Evolutionary conservation across 495 filamentous ascomycete species (phyloP).

Genomic region (Talaromyces proteolyticus): DNA sequence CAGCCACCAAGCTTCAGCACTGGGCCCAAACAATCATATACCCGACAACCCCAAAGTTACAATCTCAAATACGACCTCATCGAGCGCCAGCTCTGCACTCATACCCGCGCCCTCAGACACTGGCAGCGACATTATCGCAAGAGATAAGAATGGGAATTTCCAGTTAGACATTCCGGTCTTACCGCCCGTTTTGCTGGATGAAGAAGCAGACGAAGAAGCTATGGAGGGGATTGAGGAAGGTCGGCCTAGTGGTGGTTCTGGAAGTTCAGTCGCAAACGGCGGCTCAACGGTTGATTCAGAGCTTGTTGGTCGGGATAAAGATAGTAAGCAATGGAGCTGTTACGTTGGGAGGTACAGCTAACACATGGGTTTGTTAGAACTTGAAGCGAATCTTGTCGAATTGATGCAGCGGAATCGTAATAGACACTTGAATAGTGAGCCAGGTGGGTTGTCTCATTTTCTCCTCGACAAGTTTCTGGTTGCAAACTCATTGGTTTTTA

Average conservation of each 20-base stretch:
- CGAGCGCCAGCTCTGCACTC: slow-evolving; percentile 20
- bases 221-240: slow-evolving; percentile 16
- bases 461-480: background rate
- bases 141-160: slow-evolving; percentile 69
- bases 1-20: background rate
- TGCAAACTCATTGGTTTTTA: slow-evolving; percentile 15
- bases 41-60: slow-evolving; percentile 17
- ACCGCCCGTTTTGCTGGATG: slow-evolving; percentile 40
- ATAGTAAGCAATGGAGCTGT: slow-evolving; percentile 27
- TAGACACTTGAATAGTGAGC: slow-evolving; percentile 54
- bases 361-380: slow-evolving; percentile 21
- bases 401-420: slow-evolving; percentile 56
- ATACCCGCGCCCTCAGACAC: slow-evolving; percentile 30
- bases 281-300: slow-evolving; percentile 20
- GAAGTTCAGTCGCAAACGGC: slow-evolving; percentile 8
- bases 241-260: slow-evolving; percentile 15
- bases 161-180: slow-evolving; percentile 62
- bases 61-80: slow-evolving; percentile 27
- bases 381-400: slow-evolving; percentile 42
- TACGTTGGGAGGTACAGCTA: background rate
- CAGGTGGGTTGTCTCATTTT: slow-evolving; percentile 34
- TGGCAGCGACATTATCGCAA: slow-evolving; percentile 62
- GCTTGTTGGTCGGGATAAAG: slow-evolving; percentile 34
- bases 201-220: slow-evolving; percentile 46
- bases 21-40: slow-evolving; percentile 4